Evolutionary conservation across 1,284 basidiomycete species (phyloP).

Genomic region (Calocybe gambosa): DNA sequence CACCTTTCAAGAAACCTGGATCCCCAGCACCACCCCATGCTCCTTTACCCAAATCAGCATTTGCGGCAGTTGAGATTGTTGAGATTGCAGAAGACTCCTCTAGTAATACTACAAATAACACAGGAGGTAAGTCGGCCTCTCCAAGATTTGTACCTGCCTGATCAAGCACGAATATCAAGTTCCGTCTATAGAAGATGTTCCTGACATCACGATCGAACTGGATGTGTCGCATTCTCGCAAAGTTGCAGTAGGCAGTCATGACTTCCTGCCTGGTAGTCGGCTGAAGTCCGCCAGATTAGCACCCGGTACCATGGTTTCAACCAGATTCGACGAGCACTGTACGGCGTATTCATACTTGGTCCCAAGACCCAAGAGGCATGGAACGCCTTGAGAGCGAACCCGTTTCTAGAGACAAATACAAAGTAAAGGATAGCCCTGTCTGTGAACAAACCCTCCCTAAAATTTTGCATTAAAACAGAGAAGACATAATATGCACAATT

Average conservation of each 20-base stretch:
- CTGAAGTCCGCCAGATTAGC: slow-evolving; percentile 7
- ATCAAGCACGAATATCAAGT: neutral
- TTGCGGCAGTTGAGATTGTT: slow-evolving; percentile 5
- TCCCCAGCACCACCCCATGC: neutral
- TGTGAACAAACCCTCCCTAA: neutral
- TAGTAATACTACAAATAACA: neutral
- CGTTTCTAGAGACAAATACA: slow-evolving; percentile 1
- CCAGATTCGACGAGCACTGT: slow-evolving; percentile 24
- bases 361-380: slow-evolving; percentile 9
- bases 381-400: slow-evolving; percentile 8
- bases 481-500: slow-evolving; percentile 26
- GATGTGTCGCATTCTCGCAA: slow-evolving; percentile 58
- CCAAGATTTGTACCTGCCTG: neutral
- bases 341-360: slow-evolving; percentile 19
- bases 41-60: neutral
- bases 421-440: slow-evolving; percentile 6
- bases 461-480: slow-evolving; percentile 18
- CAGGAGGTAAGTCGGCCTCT: neutral
- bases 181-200: slow-evolving; percentile 29
- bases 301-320: slow-evolving; percentile 23
- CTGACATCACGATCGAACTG: slow-evolving; percentile 40
- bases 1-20: slow-evolving; percentile 20
- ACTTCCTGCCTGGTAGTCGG: no score
- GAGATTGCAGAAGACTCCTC: slow-evolving; percentile 4
- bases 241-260: slow-evolving; percentile 36